Conservation (phyloP, 176 grass and related monocot genomes). For the Pontederia paniculata region DNA sequence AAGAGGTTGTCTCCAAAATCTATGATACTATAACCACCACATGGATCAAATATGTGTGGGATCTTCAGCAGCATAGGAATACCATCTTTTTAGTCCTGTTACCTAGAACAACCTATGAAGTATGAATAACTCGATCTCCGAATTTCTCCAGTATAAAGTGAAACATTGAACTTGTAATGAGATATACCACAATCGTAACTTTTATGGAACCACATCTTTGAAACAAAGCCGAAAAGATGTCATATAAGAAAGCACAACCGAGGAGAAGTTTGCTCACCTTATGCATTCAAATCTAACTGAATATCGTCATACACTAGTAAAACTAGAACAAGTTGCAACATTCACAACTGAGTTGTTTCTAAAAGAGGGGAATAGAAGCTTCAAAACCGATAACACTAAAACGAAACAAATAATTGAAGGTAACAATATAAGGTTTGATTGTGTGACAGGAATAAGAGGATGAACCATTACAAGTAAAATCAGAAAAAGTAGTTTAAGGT, state of each 20-base stretch:
- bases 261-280: conserved; percentile 71
- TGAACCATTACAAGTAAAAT: too few relatives aligned
- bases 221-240: conserved; percentile 99
- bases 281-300: background rate
- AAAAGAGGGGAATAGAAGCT: too few relatives aligned
- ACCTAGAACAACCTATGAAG: conserved; percentile 65
- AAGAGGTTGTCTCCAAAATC: conserved; percentile 97
- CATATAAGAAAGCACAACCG: conserved; percentile 84
- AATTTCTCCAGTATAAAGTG: background rate
- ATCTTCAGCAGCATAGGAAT: conserved; percentile 96
- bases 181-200: conserved; percentile 97
- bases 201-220: conserved; percentile 91
- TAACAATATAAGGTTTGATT: too few relatives aligned
- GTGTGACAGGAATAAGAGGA: too few relatives aligned
- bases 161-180: conserved; percentile 5
- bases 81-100: conserved; percentile 97
- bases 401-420: too few relatives aligned
- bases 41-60: conserved; percentile 93
- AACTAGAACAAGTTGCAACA: too few relatives aligned
- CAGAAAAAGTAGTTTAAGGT: too few relatives aligned
- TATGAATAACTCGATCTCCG: conserved; percentile 1
- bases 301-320: conserved; percentile 8
- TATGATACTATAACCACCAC: conserved; percentile 97
- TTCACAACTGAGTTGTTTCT: too few relatives aligned
- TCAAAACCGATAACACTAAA: too few relatives aligned